These are phyloP conservation scores for Flaveria ramosissima DNA, from an alignment of 129 eudicot species.

Conservation along the genomic window DNA sequence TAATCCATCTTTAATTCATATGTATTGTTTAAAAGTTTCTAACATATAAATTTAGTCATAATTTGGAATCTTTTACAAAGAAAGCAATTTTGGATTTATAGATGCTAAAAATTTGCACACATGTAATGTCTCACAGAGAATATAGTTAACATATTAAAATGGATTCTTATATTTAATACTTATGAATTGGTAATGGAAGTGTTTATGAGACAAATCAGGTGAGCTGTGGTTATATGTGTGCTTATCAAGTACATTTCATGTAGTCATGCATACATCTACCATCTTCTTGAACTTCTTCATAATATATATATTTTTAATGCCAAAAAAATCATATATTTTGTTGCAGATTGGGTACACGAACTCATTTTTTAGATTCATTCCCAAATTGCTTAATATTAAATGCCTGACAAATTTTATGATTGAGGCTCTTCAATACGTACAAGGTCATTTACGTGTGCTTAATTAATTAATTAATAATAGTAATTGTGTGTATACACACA, in stretches of 20 bases:
- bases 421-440: neutral
- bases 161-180: neutral
- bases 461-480: too few relatives aligned
- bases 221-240: constrained; percentile 18
- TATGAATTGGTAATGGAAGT: neutral
- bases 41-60: neutral
- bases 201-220: constrained; percentile 6
- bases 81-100: constrained; percentile 17
- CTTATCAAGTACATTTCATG: constrained; percentile 8
- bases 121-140: constrained; percentile 12
- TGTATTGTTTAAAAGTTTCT: neutral
- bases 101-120: constrained; percentile 14
- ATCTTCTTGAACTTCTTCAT: neutral
- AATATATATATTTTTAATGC: neutral
- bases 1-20: too few relatives aligned
- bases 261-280: constrained; percentile 18
- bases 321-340: neutral
- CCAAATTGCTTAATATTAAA: neutral
- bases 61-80: constrained; percentile 15
- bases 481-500: too few relatives aligned
- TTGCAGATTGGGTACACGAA: constrained; percentile 8
- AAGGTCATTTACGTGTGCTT: constrained; percentile 17
- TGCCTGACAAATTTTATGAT: neutral
- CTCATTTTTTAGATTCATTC: neutral
- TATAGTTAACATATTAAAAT: neutral